Evolutionary conservation across 2,329 filamentous ascomycete species (phyloP), one percentile per base, ranked within the genome.

Genomic region (Corniculantispora saksenae): DNA sequence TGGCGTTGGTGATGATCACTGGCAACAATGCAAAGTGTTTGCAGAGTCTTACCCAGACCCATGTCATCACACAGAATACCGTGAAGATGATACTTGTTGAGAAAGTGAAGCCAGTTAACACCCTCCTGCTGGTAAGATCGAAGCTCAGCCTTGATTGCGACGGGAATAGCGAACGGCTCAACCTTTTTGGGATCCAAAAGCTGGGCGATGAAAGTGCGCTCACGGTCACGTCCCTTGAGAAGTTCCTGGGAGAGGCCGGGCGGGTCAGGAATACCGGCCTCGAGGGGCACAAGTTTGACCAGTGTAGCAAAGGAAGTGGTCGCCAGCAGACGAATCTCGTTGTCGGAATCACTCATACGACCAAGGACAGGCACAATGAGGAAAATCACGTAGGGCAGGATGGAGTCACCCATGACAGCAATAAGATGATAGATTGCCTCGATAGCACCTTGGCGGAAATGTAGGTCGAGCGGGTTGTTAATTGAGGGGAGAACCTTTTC

Each of bases 21-120:
- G 12, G 95, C 94, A 51, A 99, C 94, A 72, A 99, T 99, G 77
- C 95, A 99, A 25, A 99, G 87, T 0, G 96, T 99, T 77, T 99
- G 95, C 13, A 99, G 81, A 1, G 95, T 99, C 81, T 99, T 99
- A 58, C 95, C 95, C 32, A 99, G 90, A 73, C 95, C 95, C 95
- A 99, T 99, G 76, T 99, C 95, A 73, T 99, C 95, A 75, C 95
- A 99, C 66, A 99, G 91, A 77, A 99, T 97, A 57, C 95, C 95
- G 72, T 99, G 96, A 1, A 99, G 87, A 72, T 99, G 94, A 75
- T 98, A 99, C 65, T 94, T 94, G 76, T 99, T 99, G 70, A 99
- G 89, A 80, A 99, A 99, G 64, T 96, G 90, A 60, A 99, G 87
- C 95, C 95, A 99, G 75, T 99, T 99, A 74, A 99, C 94, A 75